Percentiles rank a stretch among this genome's conserved stretches.
phyloP scores from a whole-genome alignment of 2,329 filamentous ascomycete species.

The Neobulgaria alba region DNA sequence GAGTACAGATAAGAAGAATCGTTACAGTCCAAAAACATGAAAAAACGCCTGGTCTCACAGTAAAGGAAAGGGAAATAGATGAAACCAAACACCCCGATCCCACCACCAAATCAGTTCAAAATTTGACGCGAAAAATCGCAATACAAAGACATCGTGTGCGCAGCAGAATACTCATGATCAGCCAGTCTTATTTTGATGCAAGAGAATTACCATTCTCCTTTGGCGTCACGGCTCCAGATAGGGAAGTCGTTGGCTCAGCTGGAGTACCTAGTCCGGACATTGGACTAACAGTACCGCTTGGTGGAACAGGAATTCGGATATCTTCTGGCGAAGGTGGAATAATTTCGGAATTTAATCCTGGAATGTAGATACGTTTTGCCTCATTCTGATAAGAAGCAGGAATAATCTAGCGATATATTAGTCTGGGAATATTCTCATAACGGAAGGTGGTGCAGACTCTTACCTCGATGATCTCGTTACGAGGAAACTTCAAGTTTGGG shows the following conservation, averaged over 20 bases:
- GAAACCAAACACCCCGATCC: no score
- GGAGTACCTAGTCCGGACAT: constrained; percentile 22
- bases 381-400: constrained; percentile 96
- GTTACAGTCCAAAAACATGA: no score
- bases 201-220: background rate
- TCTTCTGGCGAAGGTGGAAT: constrained; percentile 74
- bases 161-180: no score
- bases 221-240: background rate
- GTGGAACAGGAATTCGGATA: constrained; percentile 62
- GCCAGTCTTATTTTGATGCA: no score
- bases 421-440: background rate
- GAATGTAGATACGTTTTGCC: constrained; percentile 82
- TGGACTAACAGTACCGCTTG: constrained; percentile 36
- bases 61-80: no score
- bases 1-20: no score
- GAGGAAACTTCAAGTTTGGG: constrained; percentile 83
- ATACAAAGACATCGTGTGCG: no score
- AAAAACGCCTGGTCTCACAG: no score
- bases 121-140: no score
- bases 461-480: constrained; percentile 93
- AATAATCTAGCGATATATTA: constrained; percentile 53
- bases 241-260: constrained; percentile 1
- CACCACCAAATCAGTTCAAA: no score
- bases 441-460: constrained; percentile 15
- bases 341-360: constrained; percentile 51